Evolutionary conservation across 129 eudicot species (phyloP), one percentile per base, ranked within the genome.

Genomic region (Heracleum sosnowskyi): DNA sequence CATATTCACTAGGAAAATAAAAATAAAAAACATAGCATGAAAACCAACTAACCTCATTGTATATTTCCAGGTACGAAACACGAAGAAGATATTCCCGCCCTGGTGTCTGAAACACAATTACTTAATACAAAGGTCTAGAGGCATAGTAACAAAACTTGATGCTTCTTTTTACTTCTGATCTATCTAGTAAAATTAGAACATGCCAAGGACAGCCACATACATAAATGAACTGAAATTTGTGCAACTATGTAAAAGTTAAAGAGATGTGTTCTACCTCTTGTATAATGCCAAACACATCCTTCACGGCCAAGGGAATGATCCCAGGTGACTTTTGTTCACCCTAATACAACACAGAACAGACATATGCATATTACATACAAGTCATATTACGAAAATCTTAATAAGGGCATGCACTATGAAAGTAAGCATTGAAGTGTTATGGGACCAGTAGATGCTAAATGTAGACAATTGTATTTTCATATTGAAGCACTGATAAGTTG

Each of bases 271-370:
- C 42, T 86, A 91, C 98, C 89, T 93, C 98, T 82, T 93, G 98
- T 82, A 93, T 93, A 31, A 91, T 93, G 74, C 91, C 89, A 78
- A 93, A 93, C 41, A 93, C 92, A 78, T 93, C 97, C 91, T 93
- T 93, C 80, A 93, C 85, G n/a, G 98, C 97, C 91, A 90, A 84
- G 2, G 97, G 97, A 74, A 93, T 93, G 35, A 93, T 89, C 46
- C 98, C 98, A 76, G 98, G 98, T 69, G 94, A 93, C 80, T 91
- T 90, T 80, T 93, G 98, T 70, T 91, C 98, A 72, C 98, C 98
- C 98, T 93, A 79, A 77, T 73, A 66, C 57, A 76, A 64, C 28
- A 76, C 74, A 78, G 39, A 42, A 72, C n/a, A 17, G 69, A 70
- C 42, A 64, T 73, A 60, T 74, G 64, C 76, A 78, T 42, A 75